Percentiles rank a stretch among this genome's conserved stretches.
These are phyloP conservation scores for Podospora anserina DNA, from an alignment of 495 filamentous ascomycete genomes.

Conservation along the genomic window DNA sequence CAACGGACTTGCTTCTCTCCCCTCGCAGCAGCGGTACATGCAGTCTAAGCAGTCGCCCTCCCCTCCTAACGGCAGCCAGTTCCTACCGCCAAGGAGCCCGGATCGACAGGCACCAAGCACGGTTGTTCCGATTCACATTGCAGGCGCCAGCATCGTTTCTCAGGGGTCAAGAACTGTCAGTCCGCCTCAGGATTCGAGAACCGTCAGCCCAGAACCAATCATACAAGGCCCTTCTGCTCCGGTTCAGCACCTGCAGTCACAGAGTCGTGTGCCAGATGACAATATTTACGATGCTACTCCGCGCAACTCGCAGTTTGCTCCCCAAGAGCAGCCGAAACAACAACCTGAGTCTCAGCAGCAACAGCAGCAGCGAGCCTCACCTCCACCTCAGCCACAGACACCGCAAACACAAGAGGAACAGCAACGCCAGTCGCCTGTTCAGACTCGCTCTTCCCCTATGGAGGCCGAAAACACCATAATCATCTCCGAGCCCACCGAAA, in stretches of 20 bases:
- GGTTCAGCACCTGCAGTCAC: slow-evolving; percentile 6
- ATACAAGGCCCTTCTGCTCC: slow-evolving; percentile 2
- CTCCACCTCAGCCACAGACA: not conserved
- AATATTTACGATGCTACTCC: slow-evolving; percentile 49
- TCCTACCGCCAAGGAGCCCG: slow-evolving; percentile 4
- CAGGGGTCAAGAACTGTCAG: slow-evolving; percentile 26
- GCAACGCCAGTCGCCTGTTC: not conserved
- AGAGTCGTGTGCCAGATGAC: slow-evolving; percentile 27
- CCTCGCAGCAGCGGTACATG: slow-evolving; percentile 22
- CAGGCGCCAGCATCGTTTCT: not conserved
- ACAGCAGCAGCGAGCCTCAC: not conserved
- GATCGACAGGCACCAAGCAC: not conserved
- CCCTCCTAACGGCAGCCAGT: slow-evolving; percentile 12
- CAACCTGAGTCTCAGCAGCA: slow-evolving; percentile 4
- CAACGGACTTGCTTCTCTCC: slow-evolving; percentile 21
- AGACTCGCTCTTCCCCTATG: not conserved
- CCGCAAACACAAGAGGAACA: not conserved
- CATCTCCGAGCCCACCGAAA: slow-evolving; percentile 14
- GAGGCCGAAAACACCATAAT: slow-evolving; percentile 9
- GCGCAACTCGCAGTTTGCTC: slow-evolving; percentile 22
- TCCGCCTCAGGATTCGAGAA: slow-evolving; percentile 18
- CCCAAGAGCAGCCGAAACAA: not conserved
- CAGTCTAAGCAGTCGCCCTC: slow-evolving; percentile 9
- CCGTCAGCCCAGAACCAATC: not conserved
- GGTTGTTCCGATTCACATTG: not conserved